Base-by-base conservation (phyloP, 345 rosid species). In the Eucalyptus marginata region DNA sequence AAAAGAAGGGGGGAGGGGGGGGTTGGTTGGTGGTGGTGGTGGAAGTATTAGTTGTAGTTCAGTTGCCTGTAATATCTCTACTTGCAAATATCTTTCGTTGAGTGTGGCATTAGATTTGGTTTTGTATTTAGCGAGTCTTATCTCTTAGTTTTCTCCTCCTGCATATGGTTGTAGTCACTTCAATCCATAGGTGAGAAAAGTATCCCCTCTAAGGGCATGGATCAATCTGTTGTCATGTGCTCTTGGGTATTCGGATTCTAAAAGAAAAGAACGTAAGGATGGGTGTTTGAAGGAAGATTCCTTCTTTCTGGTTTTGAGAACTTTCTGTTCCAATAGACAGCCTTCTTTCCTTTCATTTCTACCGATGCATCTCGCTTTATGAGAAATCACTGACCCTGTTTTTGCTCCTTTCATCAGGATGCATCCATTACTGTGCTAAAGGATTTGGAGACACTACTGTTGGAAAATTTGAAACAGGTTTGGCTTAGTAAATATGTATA, bases 401-500 rank as follows among this genome's bases (percentile, higher is more conserved):
- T 51, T 52, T 76, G 13, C 66, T 52, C 14, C 24, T 33, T 31
- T 88, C 68, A 29, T 36, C 92, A 97, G 99, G 99, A 94, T 88
- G 96, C 99, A 87, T 94, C 95, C 6, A 89, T 94, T 84, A 51
- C 92, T 89, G 89, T 97, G 71, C 93, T 95, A 92, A 92, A 87
- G 88, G 95, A 96, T 86, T 93, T 97, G 95, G 99, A 96, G 94
- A 88, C 91, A 84, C 96, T 96, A 90, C 91, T 97, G 91, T 92
- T 96, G 90, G 93, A 93, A 87, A 95, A 95, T 93, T 94, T 93
- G 92, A 92, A 92, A 92, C 94, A 89, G 99, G 99, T 97, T 62
- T 16, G 54, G 59, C n/a, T 88, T 84, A 83, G n/a, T 64, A 47
- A 22, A 33, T 79, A 20, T 76, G 47, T 76, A 40, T 40, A 76